Conservation (phyloP, 768 basidiomycete genomes). For the Kwoniella sp. region DNA sequence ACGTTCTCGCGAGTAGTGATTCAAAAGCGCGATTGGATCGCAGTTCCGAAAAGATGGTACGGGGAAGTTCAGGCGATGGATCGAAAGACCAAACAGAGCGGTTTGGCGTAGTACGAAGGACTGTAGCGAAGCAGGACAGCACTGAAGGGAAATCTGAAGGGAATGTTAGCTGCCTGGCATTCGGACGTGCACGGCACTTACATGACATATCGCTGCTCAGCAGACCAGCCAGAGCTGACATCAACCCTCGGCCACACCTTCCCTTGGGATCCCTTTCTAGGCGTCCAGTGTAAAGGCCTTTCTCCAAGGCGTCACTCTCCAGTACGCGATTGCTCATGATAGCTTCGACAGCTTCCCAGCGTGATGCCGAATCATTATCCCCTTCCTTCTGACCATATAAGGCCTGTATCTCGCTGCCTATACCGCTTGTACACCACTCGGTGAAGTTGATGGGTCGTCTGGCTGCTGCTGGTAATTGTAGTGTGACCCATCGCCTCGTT, state of each 20-base stretch:
- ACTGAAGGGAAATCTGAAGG: slow-evolving; percentile 14
- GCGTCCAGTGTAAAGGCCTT: slow-evolving; percentile 23
- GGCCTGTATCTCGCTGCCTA: slow-evolving; percentile 26
- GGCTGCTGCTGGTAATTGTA: slow-evolving; percentile 19
- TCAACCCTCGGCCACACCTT: slow-evolving; percentile 15
- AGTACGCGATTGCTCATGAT: slow-evolving; percentile 21
- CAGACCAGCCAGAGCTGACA: slow-evolving; percentile 23
- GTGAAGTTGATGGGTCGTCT: slow-evolving; percentile 26
- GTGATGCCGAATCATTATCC: background rate
- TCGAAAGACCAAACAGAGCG: slow-evolving; percentile 68
- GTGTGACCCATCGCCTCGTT: slow-evolving; percentile 22
- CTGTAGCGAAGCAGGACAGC: slow-evolving; percentile 56
- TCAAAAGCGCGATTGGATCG: slow-evolving; percentile 62
- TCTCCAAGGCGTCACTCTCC: slow-evolving; percentile 22
- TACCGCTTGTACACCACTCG: slow-evolving; percentile 36
- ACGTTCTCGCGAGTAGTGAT: slow-evolving; percentile 11
- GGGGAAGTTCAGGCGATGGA: slow-evolving; percentile 63
- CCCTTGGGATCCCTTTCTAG: slow-evolving; percentile 3
- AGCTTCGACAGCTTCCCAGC: slow-evolving; percentile 20
- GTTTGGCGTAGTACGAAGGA: slow-evolving; percentile 54
- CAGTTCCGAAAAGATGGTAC: slow-evolving; percentile 73
- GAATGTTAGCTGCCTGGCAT: too few relatives aligned
- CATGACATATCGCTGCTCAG: slow-evolving; percentile 25
- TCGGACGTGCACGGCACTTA: slow-evolving; percentile 19
- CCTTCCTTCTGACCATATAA: slow-evolving; percentile 8